Evolutionary conservation across 2,329 filamentous ascomycete species (phyloP), one percentile per base, ranked within the genome.

Genomic region (Colletotrichum orbiculare): DNA sequence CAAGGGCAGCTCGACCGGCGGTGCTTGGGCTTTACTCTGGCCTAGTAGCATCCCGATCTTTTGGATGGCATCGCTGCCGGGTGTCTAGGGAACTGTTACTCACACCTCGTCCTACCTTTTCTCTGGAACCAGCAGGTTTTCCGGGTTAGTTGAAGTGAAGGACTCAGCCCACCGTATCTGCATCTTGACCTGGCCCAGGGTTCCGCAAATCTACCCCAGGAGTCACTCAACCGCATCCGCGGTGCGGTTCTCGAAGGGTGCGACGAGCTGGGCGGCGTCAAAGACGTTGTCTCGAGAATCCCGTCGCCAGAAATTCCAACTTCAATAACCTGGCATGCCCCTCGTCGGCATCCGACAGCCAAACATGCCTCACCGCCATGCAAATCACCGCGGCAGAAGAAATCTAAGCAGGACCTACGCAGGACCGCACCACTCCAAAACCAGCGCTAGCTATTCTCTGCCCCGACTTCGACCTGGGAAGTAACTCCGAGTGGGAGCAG

Each of bases 221-320:
- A 57, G 13, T 35, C 47, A 2, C 47, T 65, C 3, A n/a, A 61
- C 4, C 8, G n/a, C n/a, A 56, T 62, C 39, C 41, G 35, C 9
- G 8, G 42, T 15, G 52, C 62, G 4, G 52, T 61, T 3, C 15
- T 52, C 3, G 62, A 56, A 12, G 8, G 50, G 7, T 65, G 57
- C 25, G 62, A 56, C 46, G 25, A 8, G 2, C 9, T 61, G 1
- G 57, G 61, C 6, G 57, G 50, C 4, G 62, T 65, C 6, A 11
- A 43, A n/a, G 57, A 65, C 13, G 15, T 56, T 8, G 62, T 56
- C 46, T 65, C 39, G 62, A 65, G 58, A 65, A 65, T 12, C 57
- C 62, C 1, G 15, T 62, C 0, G 52, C 41, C 25, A 61, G 62
- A 41, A 12, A 39, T 6, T 62, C 62, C 8, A 41, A 65, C 41